Conservation (phyloP, 495 filamentous ascomycete genomes). For the Friedmanniomyces endolithicus region DNA sequence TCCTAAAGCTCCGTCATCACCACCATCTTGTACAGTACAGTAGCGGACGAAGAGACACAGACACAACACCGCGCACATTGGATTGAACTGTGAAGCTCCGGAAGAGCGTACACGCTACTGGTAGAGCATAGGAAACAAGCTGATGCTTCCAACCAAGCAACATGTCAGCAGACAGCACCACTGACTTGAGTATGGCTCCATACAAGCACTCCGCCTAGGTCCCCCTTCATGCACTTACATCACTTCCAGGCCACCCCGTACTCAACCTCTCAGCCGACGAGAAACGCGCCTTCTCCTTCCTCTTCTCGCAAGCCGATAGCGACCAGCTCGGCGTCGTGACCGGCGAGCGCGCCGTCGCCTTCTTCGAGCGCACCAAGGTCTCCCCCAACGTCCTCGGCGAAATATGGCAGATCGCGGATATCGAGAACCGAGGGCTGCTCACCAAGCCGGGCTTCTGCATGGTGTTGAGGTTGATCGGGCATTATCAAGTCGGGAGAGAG, state of each 20-base stretch:
- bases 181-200: not conserved
- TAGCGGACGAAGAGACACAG: no score
- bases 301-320: constrained; percentile 80
- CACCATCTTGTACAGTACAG: no score
- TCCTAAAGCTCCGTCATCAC: no score
- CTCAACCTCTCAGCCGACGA: constrained; percentile 85
- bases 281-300: constrained; percentile 81
- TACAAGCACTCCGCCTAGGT: not conserved
- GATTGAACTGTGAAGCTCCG: no score
- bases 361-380: constrained; percentile 92
- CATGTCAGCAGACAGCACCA: not conserved
- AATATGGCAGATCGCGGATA: constrained; percentile 99
- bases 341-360: constrained; percentile 89
- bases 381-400: constrained; percentile 76
- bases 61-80: no score
- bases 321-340: constrained; percentile 89
- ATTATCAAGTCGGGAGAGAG: constrained; percentile 71
- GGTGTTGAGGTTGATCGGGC: constrained; percentile 85
- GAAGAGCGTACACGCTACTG: not conserved
- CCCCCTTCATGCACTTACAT: not conserved
- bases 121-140: not conserved
- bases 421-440: constrained; percentile 85
- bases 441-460: constrained; percentile 84
- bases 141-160: not conserved
- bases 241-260: constrained; percentile 47